Conservation (phyloP, 2,329 filamentous ascomycete species). For the Microcyclosporella mali region DNA sequence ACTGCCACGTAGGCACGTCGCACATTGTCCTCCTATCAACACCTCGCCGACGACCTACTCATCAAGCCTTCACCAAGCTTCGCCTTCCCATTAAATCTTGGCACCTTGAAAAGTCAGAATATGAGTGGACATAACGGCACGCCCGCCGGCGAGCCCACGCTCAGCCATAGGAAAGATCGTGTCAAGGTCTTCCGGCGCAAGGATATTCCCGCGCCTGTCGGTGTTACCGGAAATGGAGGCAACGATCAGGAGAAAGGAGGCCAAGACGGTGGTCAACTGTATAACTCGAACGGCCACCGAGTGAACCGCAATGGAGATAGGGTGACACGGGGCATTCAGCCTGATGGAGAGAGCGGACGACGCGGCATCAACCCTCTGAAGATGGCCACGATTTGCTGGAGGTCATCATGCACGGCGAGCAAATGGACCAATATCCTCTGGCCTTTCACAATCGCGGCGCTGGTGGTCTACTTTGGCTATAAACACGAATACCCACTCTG, state of each 20-base stretch:
- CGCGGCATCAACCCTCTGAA: conserved; percentile 39
- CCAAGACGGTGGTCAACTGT: conserved; percentile 13
- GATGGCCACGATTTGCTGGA: conserved; percentile 41
- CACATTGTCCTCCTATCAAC: no score
- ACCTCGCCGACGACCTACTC: neutral
- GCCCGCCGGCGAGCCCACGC: neutral
- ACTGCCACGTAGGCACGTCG: no score
- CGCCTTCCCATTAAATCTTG: conserved; percentile 2
- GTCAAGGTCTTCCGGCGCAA: conserved; percentile 18
- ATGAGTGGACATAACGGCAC: neutral
- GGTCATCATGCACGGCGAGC: conserved; percentile 41
- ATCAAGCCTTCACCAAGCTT: conserved; percentile 8
- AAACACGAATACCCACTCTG: conserved; percentile 28
- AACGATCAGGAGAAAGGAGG: conserved; percentile 12
- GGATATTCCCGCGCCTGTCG: conserved; percentile 15
- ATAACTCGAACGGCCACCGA: conserved; percentile 22
- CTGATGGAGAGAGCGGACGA: conserved; percentile 44
- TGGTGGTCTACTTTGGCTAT: conserved; percentile 41
- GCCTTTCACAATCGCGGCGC: conserved; percentile 44
- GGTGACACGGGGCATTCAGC: conserved; percentile 38
- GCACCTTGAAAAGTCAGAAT: neutral
- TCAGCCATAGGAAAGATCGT: conserved; percentile 1
- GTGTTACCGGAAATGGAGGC: conserved; percentile 10
- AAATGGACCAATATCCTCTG: conserved; percentile 46
- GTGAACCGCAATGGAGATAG: conserved; percentile 42